Conservation (phyloP, 192 early-diverging fungal species). For the Backusella luteola region DNA sequence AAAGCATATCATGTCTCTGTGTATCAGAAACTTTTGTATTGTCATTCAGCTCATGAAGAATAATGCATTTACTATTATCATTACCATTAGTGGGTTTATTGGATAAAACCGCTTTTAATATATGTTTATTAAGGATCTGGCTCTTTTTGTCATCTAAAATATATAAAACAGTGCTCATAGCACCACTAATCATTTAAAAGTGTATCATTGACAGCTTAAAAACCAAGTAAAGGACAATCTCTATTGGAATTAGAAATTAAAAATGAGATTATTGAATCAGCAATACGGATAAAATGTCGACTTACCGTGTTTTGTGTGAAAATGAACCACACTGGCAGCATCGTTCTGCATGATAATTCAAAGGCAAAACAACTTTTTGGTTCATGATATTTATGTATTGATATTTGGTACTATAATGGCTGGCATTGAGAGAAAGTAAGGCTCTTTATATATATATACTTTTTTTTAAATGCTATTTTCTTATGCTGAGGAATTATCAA, state of each 20-base stretch:
- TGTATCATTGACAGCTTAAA: not conserved
- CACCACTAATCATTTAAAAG: not conserved
- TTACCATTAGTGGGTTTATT: too few species aligned
- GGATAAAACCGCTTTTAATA: too few species aligned
- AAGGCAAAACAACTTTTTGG: not conserved
- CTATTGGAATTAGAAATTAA: not conserved
- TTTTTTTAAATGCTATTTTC: not conserved
- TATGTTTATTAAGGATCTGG: too few species aligned
- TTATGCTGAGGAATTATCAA: not conserved
- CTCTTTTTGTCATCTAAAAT: not conserved
- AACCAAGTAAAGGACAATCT: not conserved
- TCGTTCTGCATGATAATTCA: not conserved
- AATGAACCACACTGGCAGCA: not conserved
- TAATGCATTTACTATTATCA: too few species aligned
- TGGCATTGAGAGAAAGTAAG: not conserved
- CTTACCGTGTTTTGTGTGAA: not conserved
- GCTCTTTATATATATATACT: not conserved
- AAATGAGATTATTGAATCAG: too few species aligned
- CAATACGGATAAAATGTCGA: not conserved
- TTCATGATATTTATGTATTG: not conserved
- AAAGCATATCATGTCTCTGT: too few species aligned
- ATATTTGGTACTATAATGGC: not conserved
- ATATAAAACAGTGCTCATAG: not conserved
- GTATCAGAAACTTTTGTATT: too few species aligned
- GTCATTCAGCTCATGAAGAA: too few species aligned